Evolutionary conservation across 495 filamentous ascomycete species (phyloP).

Genomic region (Choiromyces venosus): DNA sequence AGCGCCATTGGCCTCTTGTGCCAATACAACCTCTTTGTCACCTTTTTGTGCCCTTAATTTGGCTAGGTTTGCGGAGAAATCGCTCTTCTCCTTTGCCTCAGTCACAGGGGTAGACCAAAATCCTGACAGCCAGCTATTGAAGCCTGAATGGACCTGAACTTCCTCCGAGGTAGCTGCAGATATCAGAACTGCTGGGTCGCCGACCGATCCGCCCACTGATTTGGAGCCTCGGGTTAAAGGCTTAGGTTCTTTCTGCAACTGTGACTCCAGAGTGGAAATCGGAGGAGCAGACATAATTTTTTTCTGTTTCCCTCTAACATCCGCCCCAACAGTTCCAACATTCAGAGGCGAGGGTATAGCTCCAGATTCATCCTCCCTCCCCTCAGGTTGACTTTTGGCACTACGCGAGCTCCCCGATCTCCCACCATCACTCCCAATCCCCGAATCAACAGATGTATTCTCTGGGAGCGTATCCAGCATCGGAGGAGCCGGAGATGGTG

Average conservation of each 20-base stretch:
- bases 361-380: neutral
- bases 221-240: neutral
- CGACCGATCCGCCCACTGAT: neutral
- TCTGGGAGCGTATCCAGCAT: neutral
- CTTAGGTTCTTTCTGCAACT: neutral
- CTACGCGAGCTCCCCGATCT: neutral
- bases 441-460: neutral
- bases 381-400: neutral
- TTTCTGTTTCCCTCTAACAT: neutral
- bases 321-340: neutral
- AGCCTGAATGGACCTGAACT: neutral
- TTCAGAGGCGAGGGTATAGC: neutral
- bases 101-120: neutral
- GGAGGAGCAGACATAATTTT: neutral
- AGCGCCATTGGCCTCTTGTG: neutral
- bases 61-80: neutral
- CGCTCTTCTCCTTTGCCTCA: neutral
- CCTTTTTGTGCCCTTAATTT: neutral
- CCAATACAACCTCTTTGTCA: neutral
- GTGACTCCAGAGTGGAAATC: neutral
- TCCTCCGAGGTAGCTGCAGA: neutral
- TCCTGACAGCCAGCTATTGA: neutral
- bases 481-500: neutral
- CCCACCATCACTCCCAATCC: neutral
- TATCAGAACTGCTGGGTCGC: neutral